Evolutionary conservation across 2,329 filamentous ascomycete genomes (phyloP).

Genomic region (Monosporascus cannonballus): DNA sequence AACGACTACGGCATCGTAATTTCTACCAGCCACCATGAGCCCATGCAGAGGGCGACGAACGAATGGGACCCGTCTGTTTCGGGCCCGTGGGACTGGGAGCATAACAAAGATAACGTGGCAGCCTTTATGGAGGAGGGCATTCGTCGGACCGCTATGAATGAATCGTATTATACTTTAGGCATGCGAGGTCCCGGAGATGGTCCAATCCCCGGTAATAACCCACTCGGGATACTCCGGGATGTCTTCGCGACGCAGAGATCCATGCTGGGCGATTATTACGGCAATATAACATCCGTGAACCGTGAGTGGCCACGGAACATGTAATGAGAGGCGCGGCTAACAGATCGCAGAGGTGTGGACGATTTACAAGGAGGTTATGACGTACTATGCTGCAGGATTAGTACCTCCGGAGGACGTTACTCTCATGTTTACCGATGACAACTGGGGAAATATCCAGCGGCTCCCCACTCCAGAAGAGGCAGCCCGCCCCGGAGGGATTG

Average conservation of each 20-base stretch:
- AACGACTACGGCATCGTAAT: constrained; percentile 60
- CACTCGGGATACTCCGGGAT: constrained; percentile 28
- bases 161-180: constrained; percentile 51
- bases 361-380: constrained; percentile 60
- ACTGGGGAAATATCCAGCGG: constrained; percentile 59
- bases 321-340: background rate
- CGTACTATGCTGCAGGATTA: constrained; percentile 40
- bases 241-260: constrained; percentile 49
- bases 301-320: constrained; percentile 25
- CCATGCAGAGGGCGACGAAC: constrained; percentile 54
- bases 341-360: constrained; percentile 48
- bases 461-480: constrained; percentile 56
- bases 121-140: constrained; percentile 53
- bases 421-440: constrained; percentile 64
- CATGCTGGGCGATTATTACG: constrained; percentile 47
- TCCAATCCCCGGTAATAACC: constrained; percentile 12
- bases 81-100: constrained; percentile 55
- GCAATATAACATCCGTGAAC: constrained; percentile 32
- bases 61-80: constrained; percentile 35
- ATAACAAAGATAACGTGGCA: constrained; percentile 48
- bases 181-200: constrained; percentile 42
- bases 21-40: constrained; percentile 60
- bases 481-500: constrained; percentile 53
- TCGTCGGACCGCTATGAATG: constrained; percentile 45
- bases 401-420: constrained; percentile 57